A percentile compares a stretch with the other conserved stretches of the same genome.
phyloP scores from a whole-genome alignment of 495 filamentous ascomycete species.

The Cudoniella acicularis region DNA sequence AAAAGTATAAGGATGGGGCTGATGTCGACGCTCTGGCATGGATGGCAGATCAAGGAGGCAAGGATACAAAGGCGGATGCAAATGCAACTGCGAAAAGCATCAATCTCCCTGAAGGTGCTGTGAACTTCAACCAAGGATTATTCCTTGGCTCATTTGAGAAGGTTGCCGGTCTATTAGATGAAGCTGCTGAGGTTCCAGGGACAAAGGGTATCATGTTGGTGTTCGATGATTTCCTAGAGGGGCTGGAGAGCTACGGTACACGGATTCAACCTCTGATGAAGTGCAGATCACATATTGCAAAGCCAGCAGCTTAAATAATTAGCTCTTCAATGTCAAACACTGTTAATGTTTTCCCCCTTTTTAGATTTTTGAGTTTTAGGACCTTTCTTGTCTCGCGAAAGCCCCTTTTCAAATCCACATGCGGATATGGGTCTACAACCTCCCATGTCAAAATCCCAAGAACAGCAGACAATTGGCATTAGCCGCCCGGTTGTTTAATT shows the following conservation, averaged over 20 bases:
- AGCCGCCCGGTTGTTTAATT: too few species aligned
- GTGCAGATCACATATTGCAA: constrained; percentile 27
- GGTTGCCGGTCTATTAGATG: constrained; percentile 30
- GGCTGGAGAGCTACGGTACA: constrained; percentile 29
- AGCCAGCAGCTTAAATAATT: neutral
- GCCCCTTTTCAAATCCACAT: neutral
- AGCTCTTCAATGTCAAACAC: neutral
- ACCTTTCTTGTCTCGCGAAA: too few species aligned
- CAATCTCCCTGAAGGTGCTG: constrained; percentile 26
- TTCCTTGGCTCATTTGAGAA: constrained; percentile 29
- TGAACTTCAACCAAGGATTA: constrained; percentile 31
- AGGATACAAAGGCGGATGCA: constrained; percentile 30
- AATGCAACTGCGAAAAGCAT: constrained; percentile 27
- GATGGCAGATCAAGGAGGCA: constrained; percentile 28
- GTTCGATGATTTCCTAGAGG: constrained; percentile 31
- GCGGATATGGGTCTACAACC: too few species aligned
- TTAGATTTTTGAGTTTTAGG: too few species aligned
- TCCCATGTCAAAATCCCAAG: too few species aligned
- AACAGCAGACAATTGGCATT: too few species aligned
- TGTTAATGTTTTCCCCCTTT: too few species aligned
- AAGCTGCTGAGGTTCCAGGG: constrained; percentile 27
- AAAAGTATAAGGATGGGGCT: constrained; percentile 28
- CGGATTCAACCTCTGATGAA: constrained; percentile 44
- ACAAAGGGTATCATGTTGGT: constrained; percentile 34
- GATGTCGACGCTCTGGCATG: constrained; percentile 28